Base-by-base conservation (phyloP, 768 basidiomycete species). In the Russula virescens region DNA sequence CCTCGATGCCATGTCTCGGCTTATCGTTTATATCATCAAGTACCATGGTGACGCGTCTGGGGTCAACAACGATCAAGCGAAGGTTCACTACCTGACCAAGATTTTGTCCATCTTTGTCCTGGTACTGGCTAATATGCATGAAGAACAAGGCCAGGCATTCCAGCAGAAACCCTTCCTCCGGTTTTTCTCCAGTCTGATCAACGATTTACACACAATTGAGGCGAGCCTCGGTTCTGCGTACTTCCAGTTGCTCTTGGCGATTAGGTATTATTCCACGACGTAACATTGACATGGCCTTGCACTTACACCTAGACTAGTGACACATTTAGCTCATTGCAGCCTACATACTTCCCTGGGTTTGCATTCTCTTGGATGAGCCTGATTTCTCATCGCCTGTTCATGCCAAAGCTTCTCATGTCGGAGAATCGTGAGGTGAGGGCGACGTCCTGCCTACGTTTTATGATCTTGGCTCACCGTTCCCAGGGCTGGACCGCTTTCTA, bases 1-100 rank as follows among this genome's bases (percentile, higher is more conserved):
- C 18, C 79, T 98, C 69, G 97, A 99, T 74, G 94, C 97, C 1
- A 86, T 98, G 80, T 93, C 96, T 42, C 85, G 94, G 66, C 80
- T 99, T 64, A 92, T 99, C 67, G 90, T 93, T 40, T 94, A 97
- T 75, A 95, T 99, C 76, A 94, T 98, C 83, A 98, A 98, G 78
- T 98, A 98, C 73, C 96, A 98, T 68, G 97, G 95, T 13, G 97
- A 99, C 76, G 91, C 94, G 28, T 86, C 89, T 14, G 94, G 91
- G 11, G 81, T 91, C 62, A 91, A 94, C 75, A 93, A 92, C 69
- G 94, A 96, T 68, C 89, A 93, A 69, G 93, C 94, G 19, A 97
- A 97, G 73, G 91, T 95, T 14, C 91, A 96, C 73, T 98, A 98
- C 76, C 79, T 97, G 69, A 94, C 92, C 56, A 98, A 98, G 77